Evolutionary conservation across 139 green algal species (phyloP), one percentile per base, ranked within the genome.

Genomic region (Dunaliella primolecta): DNA sequence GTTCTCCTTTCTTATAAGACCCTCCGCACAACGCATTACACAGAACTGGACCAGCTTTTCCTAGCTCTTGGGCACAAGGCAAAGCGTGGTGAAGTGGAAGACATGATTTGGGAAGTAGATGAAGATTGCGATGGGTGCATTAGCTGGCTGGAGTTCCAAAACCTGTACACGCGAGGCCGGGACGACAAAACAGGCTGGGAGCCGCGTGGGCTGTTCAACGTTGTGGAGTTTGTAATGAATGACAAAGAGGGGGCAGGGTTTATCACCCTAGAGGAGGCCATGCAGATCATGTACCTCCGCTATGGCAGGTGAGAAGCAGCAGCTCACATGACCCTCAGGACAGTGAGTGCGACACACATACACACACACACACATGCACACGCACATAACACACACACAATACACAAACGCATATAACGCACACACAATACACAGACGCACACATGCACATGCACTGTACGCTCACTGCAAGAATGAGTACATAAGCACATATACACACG

Each of bases 31-130:
- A n/a, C n/a, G n/a, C n/a, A n/a, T n/a, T n/a, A n/a, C 15, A 15
- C 46, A 64, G 95, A 98, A 87, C 89, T 98, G 0, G 89, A 84
- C 1, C 31, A 89, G 31, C 84, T 97, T 23, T 97, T 98, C 74
- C 64, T 87, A 0, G 82, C 87, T 1, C 84, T 97, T 24, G 91
- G 92, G 1, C 94, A 98, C 86, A 95, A 94, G 37, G 70, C 91
- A 1, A 96, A 93, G 77, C 91, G 94, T 36, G 86, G 90, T 1
- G 96, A 98, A 38, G 90, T 98, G 29, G 94, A 98, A 78, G 95
- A 98, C 90, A 97, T 98, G 90, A 98, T 99, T 78, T 99, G 96
- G 96, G 96, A 99, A 86, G 95, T 98, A n/a, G 96, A 99, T 81
- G 96, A 98, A 87, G 96, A 99, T 88, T 98, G 95, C 87, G 96